phyloP scores from a whole-genome alignment of 129 eudicot species.

The Dittrichia graveolens region DNA sequence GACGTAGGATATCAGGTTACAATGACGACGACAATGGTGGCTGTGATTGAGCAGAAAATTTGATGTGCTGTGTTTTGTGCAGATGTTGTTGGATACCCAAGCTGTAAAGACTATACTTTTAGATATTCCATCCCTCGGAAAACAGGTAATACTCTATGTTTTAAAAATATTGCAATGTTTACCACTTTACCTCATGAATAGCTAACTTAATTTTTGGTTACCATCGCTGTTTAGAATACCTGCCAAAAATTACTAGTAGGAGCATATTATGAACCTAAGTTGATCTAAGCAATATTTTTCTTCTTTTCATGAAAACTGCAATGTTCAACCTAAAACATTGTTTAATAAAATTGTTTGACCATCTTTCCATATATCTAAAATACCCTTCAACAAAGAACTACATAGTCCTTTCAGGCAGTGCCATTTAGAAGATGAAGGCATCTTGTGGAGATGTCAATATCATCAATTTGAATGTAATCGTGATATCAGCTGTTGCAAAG shows the following conservation, averaged over 20 bases:
- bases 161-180: constrained; percentile 3
- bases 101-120: constrained; percentile 95
- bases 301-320: constrained; percentile 11
- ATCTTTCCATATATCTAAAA: constrained; percentile 5
- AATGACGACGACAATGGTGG: background rate
- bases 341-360: constrained; percentile 4
- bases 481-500: background rate
- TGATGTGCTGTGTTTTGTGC: constrained; percentile 32
- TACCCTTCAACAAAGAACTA: background rate
- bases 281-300: constrained; percentile 6
- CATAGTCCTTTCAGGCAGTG: no score
- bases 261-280: constrained; percentile 10
- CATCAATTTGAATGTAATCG: background rate
- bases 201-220: constrained; percentile 22
- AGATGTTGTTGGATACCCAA: constrained; percentile 98
- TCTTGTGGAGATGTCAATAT: background rate
- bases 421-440: background rate
- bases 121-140: constrained; percentile 93
- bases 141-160: constrained; percentile 55
- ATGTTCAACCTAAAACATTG: constrained; percentile 1
- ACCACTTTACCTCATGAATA: background rate
- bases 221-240: background rate
- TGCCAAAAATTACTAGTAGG: background rate
- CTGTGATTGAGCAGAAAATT: background rate
- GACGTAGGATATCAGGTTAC: constrained; percentile 14